phyloP scores from a whole-genome alignment of 768 basidiomycete genomes.

The Russula emetica region DNA sequence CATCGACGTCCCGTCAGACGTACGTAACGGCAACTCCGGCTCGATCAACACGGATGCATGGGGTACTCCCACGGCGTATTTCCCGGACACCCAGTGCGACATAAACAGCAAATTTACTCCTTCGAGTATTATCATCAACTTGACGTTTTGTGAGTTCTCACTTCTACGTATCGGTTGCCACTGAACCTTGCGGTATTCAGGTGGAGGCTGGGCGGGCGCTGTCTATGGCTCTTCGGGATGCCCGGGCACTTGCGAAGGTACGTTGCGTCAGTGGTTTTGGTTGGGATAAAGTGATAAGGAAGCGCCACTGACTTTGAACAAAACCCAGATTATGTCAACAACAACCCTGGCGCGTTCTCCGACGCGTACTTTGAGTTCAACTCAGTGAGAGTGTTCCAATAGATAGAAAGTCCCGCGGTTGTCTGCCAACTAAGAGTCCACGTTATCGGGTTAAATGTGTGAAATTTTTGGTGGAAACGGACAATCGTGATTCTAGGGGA shows the following conservation, averaged over 20 bases:
- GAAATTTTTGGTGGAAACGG: not conserved
- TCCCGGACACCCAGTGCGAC: conserved; percentile 57
- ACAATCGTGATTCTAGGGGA: not conserved
- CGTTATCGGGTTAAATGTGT: not conserved
- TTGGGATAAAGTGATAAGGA: too few relatives aligned
- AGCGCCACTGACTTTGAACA: conserved; percentile 29
- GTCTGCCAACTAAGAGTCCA: not conserved
- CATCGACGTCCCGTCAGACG: conserved; percentile 44
- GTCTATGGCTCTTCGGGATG: conserved; percentile 48
- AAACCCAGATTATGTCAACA: conserved; percentile 55
- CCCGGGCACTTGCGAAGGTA: conserved; percentile 50
- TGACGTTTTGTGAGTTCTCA: conserved; percentile 57
- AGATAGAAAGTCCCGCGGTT: not conserved
- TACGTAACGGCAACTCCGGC: conserved; percentile 42
- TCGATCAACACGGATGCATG: conserved; percentile 49
- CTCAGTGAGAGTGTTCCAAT: conserved; percentile 51
- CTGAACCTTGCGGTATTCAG: not conserved
- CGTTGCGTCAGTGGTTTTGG: conserved; percentile 3
- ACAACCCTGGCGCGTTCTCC: conserved; percentile 60
- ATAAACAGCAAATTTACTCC: conserved; percentile 49
- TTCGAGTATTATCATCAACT: conserved; percentile 65
- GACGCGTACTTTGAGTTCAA: conserved; percentile 72
- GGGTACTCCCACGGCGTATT: conserved; percentile 59
- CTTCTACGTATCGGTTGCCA: not conserved
- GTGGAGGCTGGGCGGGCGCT: conserved; percentile 54